Conservation (phyloP, 257 asterid genomes). For the Solanum neorickii region DNA sequence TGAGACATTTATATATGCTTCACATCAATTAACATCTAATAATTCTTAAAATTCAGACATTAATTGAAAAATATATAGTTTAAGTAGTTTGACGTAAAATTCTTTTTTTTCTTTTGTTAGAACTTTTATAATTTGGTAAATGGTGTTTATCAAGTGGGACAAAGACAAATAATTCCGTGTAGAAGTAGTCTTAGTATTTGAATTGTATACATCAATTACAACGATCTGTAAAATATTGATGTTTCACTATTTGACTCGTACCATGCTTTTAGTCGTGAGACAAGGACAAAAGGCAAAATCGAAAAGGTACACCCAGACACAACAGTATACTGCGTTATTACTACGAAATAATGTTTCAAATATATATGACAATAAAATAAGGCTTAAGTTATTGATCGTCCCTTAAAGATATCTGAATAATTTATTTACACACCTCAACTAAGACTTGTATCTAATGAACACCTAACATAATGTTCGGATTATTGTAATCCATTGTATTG, state of each 20-base stretch:
- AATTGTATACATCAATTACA: background rate
- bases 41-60: background rate
- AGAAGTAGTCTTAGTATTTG: background rate
- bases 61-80: background rate
- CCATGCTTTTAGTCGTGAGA: background rate
- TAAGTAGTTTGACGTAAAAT: background rate
- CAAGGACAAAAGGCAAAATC: background rate
- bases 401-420: too few species aligned
- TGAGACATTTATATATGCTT: background rate
- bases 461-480: too few species aligned
- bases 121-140: background rate
- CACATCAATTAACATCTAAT: background rate
- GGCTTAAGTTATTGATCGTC: too few species aligned
- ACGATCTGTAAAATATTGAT: background rate
- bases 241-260: background rate
- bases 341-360: background rate
- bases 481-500: too few species aligned
- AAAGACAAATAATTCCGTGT: background rate
- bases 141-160: background rate
- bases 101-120: too few species aligned
- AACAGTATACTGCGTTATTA: too few species aligned
- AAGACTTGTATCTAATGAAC: too few species aligned
- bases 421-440: too few species aligned
- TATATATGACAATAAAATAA: too few species aligned
- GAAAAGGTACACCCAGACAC: background rate